Conservation (phyloP, 2,329 filamentous ascomycete species). For the Fusarium neocosmosporiellum region DNA sequence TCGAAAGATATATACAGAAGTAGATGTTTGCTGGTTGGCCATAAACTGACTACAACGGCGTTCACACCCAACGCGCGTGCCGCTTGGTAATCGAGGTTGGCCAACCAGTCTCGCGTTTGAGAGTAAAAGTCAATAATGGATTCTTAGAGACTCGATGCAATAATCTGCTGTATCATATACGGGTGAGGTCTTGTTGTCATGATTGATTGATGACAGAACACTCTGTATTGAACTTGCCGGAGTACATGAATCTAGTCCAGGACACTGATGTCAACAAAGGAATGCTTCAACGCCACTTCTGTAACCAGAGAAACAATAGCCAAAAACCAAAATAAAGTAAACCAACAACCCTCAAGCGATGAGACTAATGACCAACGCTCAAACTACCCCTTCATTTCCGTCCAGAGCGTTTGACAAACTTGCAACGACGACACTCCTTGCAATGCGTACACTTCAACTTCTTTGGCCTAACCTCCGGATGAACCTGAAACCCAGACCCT, state of each 20-base stretch:
- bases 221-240: no score
- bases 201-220: no score
- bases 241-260: no score
- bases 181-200: neutral
- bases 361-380: no score
- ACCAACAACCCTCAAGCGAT: neutral
- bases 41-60: no score
- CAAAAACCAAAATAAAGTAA: neutral
- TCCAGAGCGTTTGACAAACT: neutral
- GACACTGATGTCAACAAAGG: neutral
- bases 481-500: neutral
- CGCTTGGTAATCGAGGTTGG: no score
- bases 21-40: no score
- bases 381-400: no score
- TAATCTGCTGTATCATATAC: no score
- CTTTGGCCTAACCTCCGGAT: neutral
- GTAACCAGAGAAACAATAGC: neutral
- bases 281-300: neutral
- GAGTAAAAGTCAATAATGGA: neutral
- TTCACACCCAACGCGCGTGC: accelerated
- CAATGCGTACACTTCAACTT: neutral
- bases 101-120: neutral
- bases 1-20: no score
- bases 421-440: neutral
- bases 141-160: neutral